These are phyloP conservation scores for Trametes punicea DNA, from an alignment of 768 basidiomycete species.

Conservation along the genomic window DNA sequence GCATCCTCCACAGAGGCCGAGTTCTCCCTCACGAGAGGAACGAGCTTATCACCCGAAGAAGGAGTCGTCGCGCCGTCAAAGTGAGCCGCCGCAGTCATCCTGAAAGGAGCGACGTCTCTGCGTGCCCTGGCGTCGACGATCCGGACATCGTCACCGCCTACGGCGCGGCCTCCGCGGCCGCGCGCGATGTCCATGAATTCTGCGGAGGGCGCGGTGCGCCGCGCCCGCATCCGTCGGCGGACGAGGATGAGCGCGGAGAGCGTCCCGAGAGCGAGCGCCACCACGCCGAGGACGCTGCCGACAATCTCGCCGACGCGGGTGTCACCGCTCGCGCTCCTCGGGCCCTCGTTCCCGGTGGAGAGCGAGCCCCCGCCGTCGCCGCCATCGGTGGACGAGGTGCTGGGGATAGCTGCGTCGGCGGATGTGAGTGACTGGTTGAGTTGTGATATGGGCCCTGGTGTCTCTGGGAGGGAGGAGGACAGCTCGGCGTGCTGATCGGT, in stretches of 20 bases:
- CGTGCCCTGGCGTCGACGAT: neutral
- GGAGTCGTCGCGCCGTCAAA: neutral
- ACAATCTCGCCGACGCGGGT: conserved; percentile 44
- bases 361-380: too few species aligned
- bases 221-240: conserved; percentile 40
- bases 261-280: conserved; percentile 34
- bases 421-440: too few species aligned
- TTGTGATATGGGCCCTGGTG: too few species aligned
- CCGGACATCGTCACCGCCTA: too few species aligned
- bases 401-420: too few species aligned
- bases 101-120: too few species aligned
- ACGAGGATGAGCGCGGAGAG: conserved; percentile 37
- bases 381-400: too few species aligned
- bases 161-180: neutral
- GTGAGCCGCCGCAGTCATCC: too few species aligned
- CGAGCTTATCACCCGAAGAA: neutral
- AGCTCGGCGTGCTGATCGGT: too few species aligned
- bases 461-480: too few species aligned
- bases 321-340: neutral
- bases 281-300: conserved; percentile 49
- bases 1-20: too few species aligned
- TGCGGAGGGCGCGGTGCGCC: conserved; percentile 50
- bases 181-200: conserved; percentile 41
- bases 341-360: neutral
- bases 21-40: neutral